Evolutionary conservation across 2,329 filamentous ascomycete genomes (phyloP).

Genomic region (Xylariaceae sp.): DNA sequence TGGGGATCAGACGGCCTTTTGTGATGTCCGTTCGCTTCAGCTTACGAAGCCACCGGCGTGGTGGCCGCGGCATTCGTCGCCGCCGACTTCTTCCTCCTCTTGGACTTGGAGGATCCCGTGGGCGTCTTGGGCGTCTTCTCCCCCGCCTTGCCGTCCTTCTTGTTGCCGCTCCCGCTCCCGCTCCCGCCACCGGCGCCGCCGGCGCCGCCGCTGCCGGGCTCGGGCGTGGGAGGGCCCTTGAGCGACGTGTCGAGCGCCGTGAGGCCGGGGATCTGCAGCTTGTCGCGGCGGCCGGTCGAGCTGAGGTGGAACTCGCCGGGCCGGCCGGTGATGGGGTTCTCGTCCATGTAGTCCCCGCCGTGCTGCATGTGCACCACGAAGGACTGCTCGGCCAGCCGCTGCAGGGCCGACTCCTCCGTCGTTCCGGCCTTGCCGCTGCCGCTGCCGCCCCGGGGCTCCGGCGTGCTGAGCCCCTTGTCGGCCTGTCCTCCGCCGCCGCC

Average conservation of each 20-base stretch:
- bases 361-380: slow-evolving; percentile 48
- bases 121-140: slow-evolving; percentile 28
- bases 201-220: slow-evolving; percentile 2
- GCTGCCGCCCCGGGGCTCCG: too few relatives aligned
- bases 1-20: not conserved
- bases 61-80: too few relatives aligned
- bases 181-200: not conserved
- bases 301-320: slow-evolving; percentile 59
- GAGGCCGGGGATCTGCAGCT: slow-evolving; percentile 20
- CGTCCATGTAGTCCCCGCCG: slow-evolving; percentile 59
- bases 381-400: slow-evolving; percentile 50
- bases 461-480: too few relatives aligned
- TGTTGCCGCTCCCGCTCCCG: too few relatives aligned
- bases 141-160: slow-evolving; percentile 21
- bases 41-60: not conserved
- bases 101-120: slow-evolving; percentile 16
- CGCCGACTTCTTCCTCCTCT: slow-evolving; percentile 10
- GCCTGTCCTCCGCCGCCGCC: too few relatives aligned
- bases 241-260: slow-evolving; percentile 19
- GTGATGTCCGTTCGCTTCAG: too few relatives aligned
- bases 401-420: too few relatives aligned
- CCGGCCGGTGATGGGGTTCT: slow-evolving; percentile 59
- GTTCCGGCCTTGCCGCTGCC: too few relatives aligned
- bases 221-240: slow-evolving; percentile 16
- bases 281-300: slow-evolving; percentile 49